Conservation (phyloP, 2,329 filamentous ascomycete species). For the Trichophyton benhamiae region DNA sequence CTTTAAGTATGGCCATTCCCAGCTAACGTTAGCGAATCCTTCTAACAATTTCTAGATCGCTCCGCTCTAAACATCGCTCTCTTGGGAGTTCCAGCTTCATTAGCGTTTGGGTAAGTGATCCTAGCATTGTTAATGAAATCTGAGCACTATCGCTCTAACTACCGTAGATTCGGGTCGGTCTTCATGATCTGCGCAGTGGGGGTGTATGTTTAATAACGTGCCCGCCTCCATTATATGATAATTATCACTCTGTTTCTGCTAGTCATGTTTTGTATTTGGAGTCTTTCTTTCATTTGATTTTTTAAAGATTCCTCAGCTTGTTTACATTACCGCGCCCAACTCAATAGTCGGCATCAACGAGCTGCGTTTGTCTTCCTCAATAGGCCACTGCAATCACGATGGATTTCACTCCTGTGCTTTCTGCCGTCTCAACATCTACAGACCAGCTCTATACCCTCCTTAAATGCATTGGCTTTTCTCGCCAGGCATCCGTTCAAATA, state of each 20-base stretch:
- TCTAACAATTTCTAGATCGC: constrained; percentile 49
- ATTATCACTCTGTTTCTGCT: not conserved
- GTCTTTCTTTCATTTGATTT: not conserved
- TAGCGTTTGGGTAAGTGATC: constrained; percentile 69
- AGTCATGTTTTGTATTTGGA: not conserved
- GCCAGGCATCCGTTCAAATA: constrained; percentile 57
- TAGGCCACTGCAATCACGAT: constrained; percentile 3
- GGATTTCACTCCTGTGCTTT: constrained; percentile 34
- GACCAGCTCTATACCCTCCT: constrained; percentile 49
- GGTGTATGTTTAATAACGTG: constrained; percentile 67
- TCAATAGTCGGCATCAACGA: not conserved
- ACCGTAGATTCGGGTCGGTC: constrained; percentile 69
- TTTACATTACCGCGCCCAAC: not conserved
- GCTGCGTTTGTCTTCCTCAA: not conserved
- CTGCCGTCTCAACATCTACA: constrained; percentile 49
- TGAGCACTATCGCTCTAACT: constrained; percentile 11
- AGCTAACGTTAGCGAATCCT: not conserved
- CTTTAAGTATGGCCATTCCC: constrained; percentile 54
- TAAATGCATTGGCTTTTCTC: constrained; percentile 49
- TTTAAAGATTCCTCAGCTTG: not conserved
- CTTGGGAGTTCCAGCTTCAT: constrained; percentile 72
- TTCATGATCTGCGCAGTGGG: constrained; percentile 99
- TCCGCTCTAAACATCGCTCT: constrained; percentile 63
- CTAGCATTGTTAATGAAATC: not conserved
- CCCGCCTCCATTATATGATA: not conserved